Evolutionary conservation across 2,329 filamentous ascomycete species (phyloP).

Genomic region (Lasiodiplodia sp.): DNA sequence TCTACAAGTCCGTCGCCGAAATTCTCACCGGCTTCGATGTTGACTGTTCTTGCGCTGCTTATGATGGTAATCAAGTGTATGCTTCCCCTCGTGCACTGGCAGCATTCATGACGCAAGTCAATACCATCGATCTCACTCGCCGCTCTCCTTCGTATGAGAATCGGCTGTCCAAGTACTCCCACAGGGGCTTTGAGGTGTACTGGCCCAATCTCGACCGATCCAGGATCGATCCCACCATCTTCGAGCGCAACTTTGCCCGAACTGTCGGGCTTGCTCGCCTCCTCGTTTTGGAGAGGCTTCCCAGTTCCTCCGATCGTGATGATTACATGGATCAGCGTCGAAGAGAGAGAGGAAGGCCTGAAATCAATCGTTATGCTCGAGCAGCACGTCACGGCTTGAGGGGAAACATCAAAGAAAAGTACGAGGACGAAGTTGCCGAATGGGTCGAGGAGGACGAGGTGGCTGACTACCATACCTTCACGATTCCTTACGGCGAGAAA

Average conservation of each 20-base stretch:
- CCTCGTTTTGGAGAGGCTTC: conserved; percentile 80
- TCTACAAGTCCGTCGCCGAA: conserved; percentile 84
- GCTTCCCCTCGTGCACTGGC: conserved; percentile 77
- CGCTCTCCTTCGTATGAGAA: conserved; percentile 89
- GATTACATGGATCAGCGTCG: conserved; percentile 74
- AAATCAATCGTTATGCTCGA: conserved; percentile 50
- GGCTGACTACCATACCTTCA: conserved; percentile 75
- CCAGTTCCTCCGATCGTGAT: conserved; percentile 72
- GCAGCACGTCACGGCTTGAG: conserved; percentile 53
- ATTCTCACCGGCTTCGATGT: conserved; percentile 90
- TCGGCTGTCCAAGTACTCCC: conserved; percentile 83
- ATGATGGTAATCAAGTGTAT: conserved; percentile 81
- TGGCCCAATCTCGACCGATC: conserved; percentile 78
- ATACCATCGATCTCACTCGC: conserved; percentile 79
- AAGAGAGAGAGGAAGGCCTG: conserved; percentile 74
- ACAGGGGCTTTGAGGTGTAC: conserved; percentile 83
- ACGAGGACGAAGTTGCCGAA: conserved; percentile 83
- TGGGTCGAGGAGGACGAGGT: conserved; percentile 81
- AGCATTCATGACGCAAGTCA: conserved; percentile 82
- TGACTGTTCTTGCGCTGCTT: conserved; percentile 82
- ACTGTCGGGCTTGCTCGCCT: conserved; percentile 81
- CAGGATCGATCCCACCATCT: conserved; percentile 85
- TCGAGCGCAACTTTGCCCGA: conserved; percentile 78
- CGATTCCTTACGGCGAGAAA: conserved; percentile 69
- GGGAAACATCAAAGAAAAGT: conserved; percentile 78